phyloP scores from a whole-genome alignment of 805 yeast species.

The Monosporozyma siamensis region DNA sequence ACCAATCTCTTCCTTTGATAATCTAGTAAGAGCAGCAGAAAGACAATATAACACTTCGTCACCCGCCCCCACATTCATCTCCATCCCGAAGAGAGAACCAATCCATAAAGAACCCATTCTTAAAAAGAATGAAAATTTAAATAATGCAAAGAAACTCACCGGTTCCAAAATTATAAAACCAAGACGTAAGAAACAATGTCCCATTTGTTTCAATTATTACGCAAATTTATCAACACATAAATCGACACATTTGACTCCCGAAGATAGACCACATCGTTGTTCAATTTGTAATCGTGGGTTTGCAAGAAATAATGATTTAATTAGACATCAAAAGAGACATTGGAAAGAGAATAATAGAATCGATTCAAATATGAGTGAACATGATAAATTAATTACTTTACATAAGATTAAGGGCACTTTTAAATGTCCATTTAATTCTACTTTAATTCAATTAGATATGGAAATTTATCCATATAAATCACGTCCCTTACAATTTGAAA shows the following conservation, averaged over 20 bases:
- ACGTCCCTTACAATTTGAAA: conserved; percentile 19
- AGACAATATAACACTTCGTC: conserved; percentile 11
- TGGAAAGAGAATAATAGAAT: conserved; percentile 44
- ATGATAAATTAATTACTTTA: conserved; percentile 21
- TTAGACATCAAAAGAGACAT: conserved; percentile 79
- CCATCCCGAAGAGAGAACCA: background rate
- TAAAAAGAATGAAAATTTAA: background rate
- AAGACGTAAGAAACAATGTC: conserved; percentile 63
- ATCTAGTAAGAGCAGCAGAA: conserved; percentile 23
- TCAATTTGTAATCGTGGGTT: conserved; percentile 74
- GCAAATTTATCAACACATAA: conserved; percentile 78
- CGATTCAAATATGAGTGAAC: conserved; percentile 6
- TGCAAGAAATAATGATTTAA: conserved; percentile 77
- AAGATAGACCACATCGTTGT: conserved; percentile 70
- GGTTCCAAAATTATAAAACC: conserved; percentile 31
- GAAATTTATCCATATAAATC: conserved; percentile 23
- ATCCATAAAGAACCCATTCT: background rate
- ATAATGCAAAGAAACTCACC: background rate
- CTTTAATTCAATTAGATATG: conserved; percentile 25
- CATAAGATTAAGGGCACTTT: conserved; percentile 37
- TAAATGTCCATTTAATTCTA: conserved; percentile 60
- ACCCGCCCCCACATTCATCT: background rate
- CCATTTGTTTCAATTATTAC: conserved; percentile 57
- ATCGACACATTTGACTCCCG: conserved; percentile 64
- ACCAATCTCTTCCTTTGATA: conserved; percentile 27